Percentiles rank a stretch among this genome's conserved stretches.
These are phyloP conservation scores for Cyclostephanos invisitatus DNA, from an alignment of 108 stramenopile species.

Conservation along the genomic window DNA sequence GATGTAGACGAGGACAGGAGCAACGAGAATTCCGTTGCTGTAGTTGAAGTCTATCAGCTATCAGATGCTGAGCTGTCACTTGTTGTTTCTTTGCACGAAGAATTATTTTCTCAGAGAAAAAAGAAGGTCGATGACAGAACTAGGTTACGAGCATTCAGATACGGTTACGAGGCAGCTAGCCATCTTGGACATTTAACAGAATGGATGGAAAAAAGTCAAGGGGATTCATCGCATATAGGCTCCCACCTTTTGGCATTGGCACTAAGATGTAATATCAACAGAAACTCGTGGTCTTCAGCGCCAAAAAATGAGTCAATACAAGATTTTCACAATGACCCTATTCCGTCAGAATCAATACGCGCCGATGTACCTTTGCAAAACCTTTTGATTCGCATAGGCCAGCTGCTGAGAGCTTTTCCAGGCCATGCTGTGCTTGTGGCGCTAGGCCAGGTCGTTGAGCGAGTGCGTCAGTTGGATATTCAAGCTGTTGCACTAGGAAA, in stretches of 20 bases:
- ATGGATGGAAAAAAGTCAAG: conserved; percentile 37
- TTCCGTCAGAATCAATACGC: conserved; percentile 67
- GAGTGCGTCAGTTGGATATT: conserved; percentile 66
- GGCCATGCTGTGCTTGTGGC: conserved; percentile 87
- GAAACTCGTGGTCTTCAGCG: conserved; percentile 22
- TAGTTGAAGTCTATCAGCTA: conserved; percentile 31
- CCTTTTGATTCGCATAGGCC: conserved; percentile 70
- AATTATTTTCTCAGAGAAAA: conserved; percentile 44
- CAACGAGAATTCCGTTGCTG: conserved; percentile 31
- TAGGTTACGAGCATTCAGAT: conserved; percentile 46
- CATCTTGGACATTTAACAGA: conserved; percentile 43
- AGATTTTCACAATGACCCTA: conserved; percentile 85
- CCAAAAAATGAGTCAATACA: conserved; percentile 4
- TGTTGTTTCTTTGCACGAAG: conserved; percentile 51
- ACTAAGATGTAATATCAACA: conserved; percentile 34
- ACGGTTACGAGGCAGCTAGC: conserved; percentile 52
- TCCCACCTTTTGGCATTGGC: conserved; percentile 53
- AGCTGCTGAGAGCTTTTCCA: conserved; percentile 86
- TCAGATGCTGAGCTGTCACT: conserved; percentile 60
- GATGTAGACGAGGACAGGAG: conserved; percentile 32
- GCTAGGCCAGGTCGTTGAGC: conserved; percentile 71
- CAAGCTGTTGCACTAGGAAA: conserved; percentile 79
- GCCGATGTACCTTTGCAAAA: conserved; percentile 66
- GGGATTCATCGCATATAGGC: conserved; percentile 28
- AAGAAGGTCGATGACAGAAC: conserved; percentile 27